These are phyloP conservation scores for Trichopus zeylanicus DNA, from an alignment of 116 monocot species.

Conservation along the genomic window DNA sequence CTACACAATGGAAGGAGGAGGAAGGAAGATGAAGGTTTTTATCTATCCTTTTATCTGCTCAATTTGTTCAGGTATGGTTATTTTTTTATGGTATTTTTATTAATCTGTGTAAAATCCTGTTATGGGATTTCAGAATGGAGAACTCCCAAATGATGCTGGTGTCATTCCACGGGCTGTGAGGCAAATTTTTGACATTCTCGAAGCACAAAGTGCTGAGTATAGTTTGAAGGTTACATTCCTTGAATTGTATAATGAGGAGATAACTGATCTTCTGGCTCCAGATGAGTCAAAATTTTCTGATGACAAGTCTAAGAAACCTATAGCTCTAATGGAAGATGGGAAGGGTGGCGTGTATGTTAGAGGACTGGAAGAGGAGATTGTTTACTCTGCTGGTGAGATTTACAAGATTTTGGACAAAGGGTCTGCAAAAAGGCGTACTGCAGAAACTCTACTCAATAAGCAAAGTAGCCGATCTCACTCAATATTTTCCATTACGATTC, in stretches of 20 bases:
- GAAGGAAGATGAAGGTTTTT: constrained; percentile 36
- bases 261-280: constrained; percentile 88
- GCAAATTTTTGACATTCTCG: constrained; percentile 87
- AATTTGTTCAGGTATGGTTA: neutral
- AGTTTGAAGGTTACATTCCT: constrained; percentile 95
- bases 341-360: constrained; percentile 91
- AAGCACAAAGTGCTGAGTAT: constrained; percentile 84
- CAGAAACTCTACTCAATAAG: constrained; percentile 95
- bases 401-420: constrained; percentile 96
- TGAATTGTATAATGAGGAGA: constrained; percentile 97
- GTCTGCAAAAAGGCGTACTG: constrained; percentile 88
- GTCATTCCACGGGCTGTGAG: constrained; percentile 88
- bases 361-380: constrained; percentile 96
- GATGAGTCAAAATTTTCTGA: constrained; percentile 76
- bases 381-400: constrained; percentile 68
- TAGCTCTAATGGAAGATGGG: constrained; percentile 97
- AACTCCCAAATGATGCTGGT: constrained; percentile 86
- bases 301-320: constrained; percentile 88
- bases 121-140: constrained; percentile 53
- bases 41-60: neutral
- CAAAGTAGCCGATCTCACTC: constrained; percentile 97
- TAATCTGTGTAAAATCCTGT: neutral
- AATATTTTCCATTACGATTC: constrained; percentile 95
- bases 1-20: constrained; percentile 59
- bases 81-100: neutral